Evolutionary conservation across 805 yeast species (phyloP), one percentile per base, ranked within the genome.

Genomic region (Cyberlindnera saturnus): DNA sequence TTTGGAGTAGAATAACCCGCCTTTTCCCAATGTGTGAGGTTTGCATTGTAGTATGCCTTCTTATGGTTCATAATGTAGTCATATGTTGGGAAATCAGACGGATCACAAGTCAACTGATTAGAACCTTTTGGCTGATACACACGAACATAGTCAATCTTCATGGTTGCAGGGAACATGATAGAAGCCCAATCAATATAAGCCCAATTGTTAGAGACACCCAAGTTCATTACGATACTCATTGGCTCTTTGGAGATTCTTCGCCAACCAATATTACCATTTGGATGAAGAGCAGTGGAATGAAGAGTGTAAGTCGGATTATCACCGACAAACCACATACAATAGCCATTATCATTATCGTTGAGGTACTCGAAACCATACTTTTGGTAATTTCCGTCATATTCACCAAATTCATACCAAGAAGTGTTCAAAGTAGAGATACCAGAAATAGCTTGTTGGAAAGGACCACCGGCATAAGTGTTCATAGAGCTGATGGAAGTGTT

Each of bases 151-250:
- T 91, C 97, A 36, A 91, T 67, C 44, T 77, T 69, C 81, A 90
- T 70, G 2, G 76, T 72, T 13, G 75, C 76, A 2, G 99, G 99
- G 76, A 91, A 91, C 37, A 66, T 65, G 46, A 89, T 69, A 5
- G 80, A 69, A 36, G 80, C 78, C 96, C 96, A 91, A 66, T 89
- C 91, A 48, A 91, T 91, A 63, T 86, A 87, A 7, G 93, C 86
- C 98, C 98, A 91, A 47, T 80, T 84, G 56, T 82, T 84, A 14
- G 97, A 90, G 41, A 91, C 68, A 71, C 96, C 99, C 66, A 91
- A 66, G 63, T 91, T 91, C 71, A 91, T 58, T 51, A 91, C 66
- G 47, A 91, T 74, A 2, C 95, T 75, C 97, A 91, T 89, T 50
- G 98, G 98, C 60, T 91, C 99, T 61, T 84, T 82, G 18, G 93